Base-by-base conservation (phyloP, 352 stramenopile genomes). In the Phytopythium boreale region DNA sequence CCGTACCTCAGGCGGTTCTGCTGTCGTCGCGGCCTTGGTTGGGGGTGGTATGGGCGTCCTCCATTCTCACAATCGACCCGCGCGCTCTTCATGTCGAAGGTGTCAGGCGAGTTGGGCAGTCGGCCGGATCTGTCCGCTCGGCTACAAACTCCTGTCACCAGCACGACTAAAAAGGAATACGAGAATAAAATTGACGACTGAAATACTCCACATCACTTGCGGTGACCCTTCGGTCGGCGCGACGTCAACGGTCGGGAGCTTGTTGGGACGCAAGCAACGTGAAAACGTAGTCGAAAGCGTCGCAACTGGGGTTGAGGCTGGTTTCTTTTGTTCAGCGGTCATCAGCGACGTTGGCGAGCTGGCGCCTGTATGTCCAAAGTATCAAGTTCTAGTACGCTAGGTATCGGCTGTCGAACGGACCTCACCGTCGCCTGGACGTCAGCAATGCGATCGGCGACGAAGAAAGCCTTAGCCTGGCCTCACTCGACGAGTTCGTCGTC, bases 401-500 rank as follows among this genome's bases (percentile, higher is more conserved):
- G 24, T 34, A 39, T 56, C 7, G 49, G 6, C 49, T 7, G 9
- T 37, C 7, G 24, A 53, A 2, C 12, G 50, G 26, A 34, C 29
- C 29, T 34, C n/a, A n/a, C n/a, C n/a, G n/a, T n/a, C n/a, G n/a
- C n/a, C n/a, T n/a, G n/a, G n/a, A n/a, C n/a, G n/a, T n/a, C n/a
- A n/a, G n/a, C n/a, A n/a, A n/a, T n/a, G n/a, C n/a, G 29, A 34
- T 34, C 29, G 7, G 29, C 7, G 29, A 7, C 29, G 29, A 7
- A 34, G 29, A 34, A 8, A 34, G 29, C 7, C 29, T 34, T 7
- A 39, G n/a, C 24, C 47, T 58, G 7, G 1, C 4, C 27, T 58
- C 19, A 39, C 15, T n/a, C 29, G 15, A 1, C 10, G 14, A 71
- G 49, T 4, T 61, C 62, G 24, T 49, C 56, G 17, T 76, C 68